Evolutionary conservation across 1,284 basidiomycete genomes (phyloP).

Genomic region (Cutaneotrichosporon sp.): DNA sequence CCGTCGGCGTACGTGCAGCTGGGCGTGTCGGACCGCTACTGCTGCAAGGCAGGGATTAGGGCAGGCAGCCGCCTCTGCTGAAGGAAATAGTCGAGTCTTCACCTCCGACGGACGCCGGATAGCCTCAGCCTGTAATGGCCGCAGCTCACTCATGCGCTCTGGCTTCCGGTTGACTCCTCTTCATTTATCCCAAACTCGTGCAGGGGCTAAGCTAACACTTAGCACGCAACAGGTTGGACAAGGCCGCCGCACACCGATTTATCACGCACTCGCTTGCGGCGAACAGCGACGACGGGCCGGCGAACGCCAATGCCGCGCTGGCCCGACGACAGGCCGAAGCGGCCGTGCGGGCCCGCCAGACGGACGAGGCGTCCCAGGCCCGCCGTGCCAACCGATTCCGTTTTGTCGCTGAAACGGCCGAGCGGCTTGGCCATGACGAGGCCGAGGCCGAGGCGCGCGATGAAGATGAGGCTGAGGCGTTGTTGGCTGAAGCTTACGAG

Average conservation of each 20-base stretch:
- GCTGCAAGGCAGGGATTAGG: no score
- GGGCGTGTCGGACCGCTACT: no score
- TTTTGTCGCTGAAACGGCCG: constrained; percentile 22
- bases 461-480: not conserved
- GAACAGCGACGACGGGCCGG: not conserved
- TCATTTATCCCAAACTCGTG: no score
- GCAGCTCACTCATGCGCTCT: no score
- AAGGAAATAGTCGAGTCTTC: no score
- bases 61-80: no score
- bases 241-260: constrained; percentile 35
- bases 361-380: not conserved
- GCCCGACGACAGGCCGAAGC: constrained; percentile 19
- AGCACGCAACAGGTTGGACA: constrained; percentile 26
- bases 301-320: constrained; percentile 14
- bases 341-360: not conserved
- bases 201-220: constrained; percentile 8
- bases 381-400: constrained; percentile 23
- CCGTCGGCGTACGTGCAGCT: no score
- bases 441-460: constrained; percentile 8
- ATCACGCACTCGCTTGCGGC: constrained; percentile 30
- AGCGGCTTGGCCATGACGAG: constrained; percentile 13
- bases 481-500: not conserved
- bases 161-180: no score
- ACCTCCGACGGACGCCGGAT: no score
- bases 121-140: no score